Base-by-base conservation (phyloP, 2,329 filamentous ascomycete species). In the Exophiala mesophila region DNA sequence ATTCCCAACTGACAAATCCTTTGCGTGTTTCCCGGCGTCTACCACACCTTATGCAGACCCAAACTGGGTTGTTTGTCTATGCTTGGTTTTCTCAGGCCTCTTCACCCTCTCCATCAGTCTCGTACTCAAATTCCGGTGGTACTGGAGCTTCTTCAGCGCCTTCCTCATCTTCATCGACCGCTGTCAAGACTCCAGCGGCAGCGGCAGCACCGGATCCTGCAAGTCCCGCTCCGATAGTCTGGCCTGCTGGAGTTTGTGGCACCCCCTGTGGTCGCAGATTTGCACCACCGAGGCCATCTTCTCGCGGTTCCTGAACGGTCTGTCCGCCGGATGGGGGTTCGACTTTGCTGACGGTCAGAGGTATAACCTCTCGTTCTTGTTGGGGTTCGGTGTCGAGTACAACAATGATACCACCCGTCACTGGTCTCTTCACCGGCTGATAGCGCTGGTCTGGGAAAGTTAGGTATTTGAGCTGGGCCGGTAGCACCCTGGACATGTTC, bases 401-500 rank as follows among this genome's bases (percentile, higher is more conserved):
- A n/a, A 98, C 76, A 23, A 97, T 81, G 26, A 94, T 88, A 54
- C 92, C 92, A 54, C 92, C 90, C 30, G 90, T 97, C 50, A 90
- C 87, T 85, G 94, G 57, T 79, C 94, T 82, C 71, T 86, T 87
- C 51, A 97, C 89, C 24, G 92, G 90, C 73, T 85, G 87, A 68
- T 96, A 98, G 56, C 94, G 82, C 33, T 86, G 85, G 51, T 86
- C 78, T 36, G 87, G 80, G 74, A 98, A 95, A 65, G 81, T 94
- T 60, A 98, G 87, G 65, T 90, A 96, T 72, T 94, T 95, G 59
- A 97, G 78, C 70, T 98, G 92, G 34, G 80, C 79, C 1, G 89
- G 92, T 35, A 98, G 78, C 24, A 98, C 88, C 57, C 92, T 80
- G 41, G 85, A 94, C 88, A 98, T 94, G 72, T 98, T 98, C 61